These are phyloP conservation scores for Dioszegia crocea DNA, from an alignment of 768 basidiomycete species.

Conservation along the genomic window DNA sequence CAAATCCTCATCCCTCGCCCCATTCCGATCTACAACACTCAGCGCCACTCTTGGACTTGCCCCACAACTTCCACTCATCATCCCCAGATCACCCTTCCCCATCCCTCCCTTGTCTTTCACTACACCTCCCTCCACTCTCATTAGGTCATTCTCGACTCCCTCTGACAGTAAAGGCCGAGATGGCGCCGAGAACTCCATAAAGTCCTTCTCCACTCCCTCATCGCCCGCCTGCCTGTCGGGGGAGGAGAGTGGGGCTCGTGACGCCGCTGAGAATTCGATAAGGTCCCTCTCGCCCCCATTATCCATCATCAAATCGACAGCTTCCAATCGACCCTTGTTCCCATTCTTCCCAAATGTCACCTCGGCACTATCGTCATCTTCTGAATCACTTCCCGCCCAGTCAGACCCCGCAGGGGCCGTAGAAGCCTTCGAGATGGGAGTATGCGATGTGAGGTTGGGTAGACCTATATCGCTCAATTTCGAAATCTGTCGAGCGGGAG, in stretches of 20 bases:
- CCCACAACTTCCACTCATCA: not conserved
- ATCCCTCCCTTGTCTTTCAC: not conserved
- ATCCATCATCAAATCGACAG: no score
- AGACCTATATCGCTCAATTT: not conserved
- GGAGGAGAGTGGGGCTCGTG: not conserved
- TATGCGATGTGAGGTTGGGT: not conserved
- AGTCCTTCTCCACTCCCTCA: conserved; percentile 6
- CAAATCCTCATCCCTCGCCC: not conserved
- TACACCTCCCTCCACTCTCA: no score
- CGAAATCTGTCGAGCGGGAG: no score
- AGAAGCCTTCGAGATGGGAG: conserved; percentile 8
- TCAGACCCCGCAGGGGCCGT: conserved; percentile 10
- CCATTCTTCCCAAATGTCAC: not conserved
- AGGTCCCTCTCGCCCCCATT: not conserved
- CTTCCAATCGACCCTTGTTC: not conserved
- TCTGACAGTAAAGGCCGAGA: not conserved
- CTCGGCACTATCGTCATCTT: not conserved
- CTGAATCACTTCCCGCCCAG: not conserved
- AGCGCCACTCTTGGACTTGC: conserved; percentile 11
- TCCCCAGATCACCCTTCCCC: not conserved
- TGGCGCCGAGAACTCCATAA: conserved; percentile 21
- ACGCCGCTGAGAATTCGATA: not conserved
- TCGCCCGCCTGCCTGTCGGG: not conserved
- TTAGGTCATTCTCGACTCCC: not conserved
- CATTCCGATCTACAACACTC: conserved; percentile 6